A percentile compares a stretch with the other conserved stretches of the same genome.
phyloP scores from a whole-genome alignment of 345 rosid genomes.

The Moricandia moricandioides region DNA sequence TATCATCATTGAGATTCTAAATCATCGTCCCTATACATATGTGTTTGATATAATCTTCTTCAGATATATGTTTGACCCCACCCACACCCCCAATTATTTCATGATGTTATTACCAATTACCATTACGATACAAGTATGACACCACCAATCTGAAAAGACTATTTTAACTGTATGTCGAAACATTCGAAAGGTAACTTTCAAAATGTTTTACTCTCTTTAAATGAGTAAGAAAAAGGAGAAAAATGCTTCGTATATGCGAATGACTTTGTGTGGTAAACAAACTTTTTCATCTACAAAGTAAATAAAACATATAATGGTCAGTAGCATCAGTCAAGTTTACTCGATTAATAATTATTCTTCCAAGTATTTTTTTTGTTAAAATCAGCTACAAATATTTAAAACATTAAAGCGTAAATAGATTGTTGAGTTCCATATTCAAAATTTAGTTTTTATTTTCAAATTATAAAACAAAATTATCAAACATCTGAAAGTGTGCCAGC shows the following conservation, averaged over 20 bases:
- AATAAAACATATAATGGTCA: not conserved
- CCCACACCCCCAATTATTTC: not conserved
- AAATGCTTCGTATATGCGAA: not conserved
- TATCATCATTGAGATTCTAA: not conserved
- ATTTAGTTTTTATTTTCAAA: not conserved
- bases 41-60: not conserved
- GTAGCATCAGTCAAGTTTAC: not conserved
- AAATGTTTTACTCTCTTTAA: not conserved
- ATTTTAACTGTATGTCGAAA: not conserved
- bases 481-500: not conserved
- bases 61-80: not conserved
- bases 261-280: no score
- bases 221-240: not conserved
- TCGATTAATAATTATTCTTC: not conserved
- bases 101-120: not conserved
- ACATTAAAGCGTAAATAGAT: not conserved
- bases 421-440: slow-evolving; percentile 4
- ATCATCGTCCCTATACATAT: not conserved
- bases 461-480: not conserved
- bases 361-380: not conserved
- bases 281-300: no score
- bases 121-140: not conserved
- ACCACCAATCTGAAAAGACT: not conserved
- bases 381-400: not conserved
- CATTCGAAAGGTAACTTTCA: not conserved